Conservation (phyloP, 2,329 filamentous ascomycete species). For the Ceratocystis papillata region DNA sequence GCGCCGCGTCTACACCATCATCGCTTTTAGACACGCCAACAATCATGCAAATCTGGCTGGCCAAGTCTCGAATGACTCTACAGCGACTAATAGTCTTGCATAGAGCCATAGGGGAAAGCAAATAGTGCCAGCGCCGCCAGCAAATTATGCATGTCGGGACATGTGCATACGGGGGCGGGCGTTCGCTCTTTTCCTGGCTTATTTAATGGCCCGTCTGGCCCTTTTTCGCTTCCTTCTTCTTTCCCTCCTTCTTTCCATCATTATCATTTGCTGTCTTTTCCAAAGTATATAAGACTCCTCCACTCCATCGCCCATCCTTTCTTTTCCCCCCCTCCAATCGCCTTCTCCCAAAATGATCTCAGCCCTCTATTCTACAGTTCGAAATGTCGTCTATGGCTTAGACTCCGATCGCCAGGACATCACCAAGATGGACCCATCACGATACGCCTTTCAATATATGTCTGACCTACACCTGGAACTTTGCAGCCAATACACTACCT, state of each 20-base stretch:
- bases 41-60: background rate
- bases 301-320: background rate
- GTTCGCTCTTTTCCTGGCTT: background rate
- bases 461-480: slow-evolving; percentile 44
- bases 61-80: background rate
- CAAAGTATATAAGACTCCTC: too few relatives aligned
- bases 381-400: slow-evolving; percentile 1
- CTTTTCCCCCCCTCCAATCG: too few relatives aligned
- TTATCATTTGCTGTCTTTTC: background rate
- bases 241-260: background rate
- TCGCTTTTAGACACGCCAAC: slow-evolving; percentile 3
- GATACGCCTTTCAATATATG: slow-evolving; percentile 27
- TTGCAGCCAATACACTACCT: slow-evolving; percentile 36
- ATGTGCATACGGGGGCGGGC: background rate
- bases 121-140: background rate
- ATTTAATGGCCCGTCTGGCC: background rate
- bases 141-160: slow-evolving; percentile 3
- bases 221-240: background rate
- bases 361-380: background rate
- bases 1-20: background rate
- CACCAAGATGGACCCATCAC: slow-evolving; percentile 15
- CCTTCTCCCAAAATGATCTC: slow-evolving; percentile 6
- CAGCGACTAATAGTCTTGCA: background rate
- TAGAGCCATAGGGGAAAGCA: background rate
- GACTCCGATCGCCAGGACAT: slow-evolving; percentile 11